Evolutionary conservation across 202 grass and related monocot species (phyloP), one percentile per base, ranked within the genome.

Genomic region (Hordeum pubiflorum): DNA sequence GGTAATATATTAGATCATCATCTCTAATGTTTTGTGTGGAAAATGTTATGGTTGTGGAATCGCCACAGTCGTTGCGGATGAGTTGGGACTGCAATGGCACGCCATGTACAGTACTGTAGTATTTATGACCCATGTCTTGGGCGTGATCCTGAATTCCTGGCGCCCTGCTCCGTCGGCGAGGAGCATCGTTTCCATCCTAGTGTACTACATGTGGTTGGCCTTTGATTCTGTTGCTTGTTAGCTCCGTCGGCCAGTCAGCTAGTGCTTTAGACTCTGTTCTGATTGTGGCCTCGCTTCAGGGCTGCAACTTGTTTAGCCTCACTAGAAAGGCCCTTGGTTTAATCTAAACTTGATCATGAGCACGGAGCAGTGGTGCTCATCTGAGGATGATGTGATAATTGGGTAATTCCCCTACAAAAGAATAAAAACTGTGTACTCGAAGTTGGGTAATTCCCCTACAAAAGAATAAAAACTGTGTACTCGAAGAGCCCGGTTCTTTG

Each of bases 61-160:
- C 46, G 2, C 13, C 46, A 6, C 15, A 50, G 44, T 50, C 13
- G 15, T 6, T 50, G 48, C 2, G 48, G 48, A 18, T 38, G 20
- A 3, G 2, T 10, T 69, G 11, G 5, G 15, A 0, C n/a, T 68
- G 18, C 64, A 68, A 12, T 68, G 38, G 34, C 33, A 39, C n/a
- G 0, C 4, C 33, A 17, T 44, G 12, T 17, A 50, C 18, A 26
- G 24, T 26, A 26, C 24, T 26, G 24, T 26, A 26, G 31, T 37
- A 5, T 70, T 22, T 44, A 9, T 70, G 9, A 50, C 4, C 18
- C 69, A 26, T 63, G 68, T 31, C 10, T 24, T 21, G 55, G 27
- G n/a, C 58, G 34, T 15, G 73, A 76, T 73, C 59, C 56, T 73
- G 76, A 63, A 46, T 69, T 78, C 27, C 55, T 79, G 83, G 31